Percentiles rank a stretch among this genome's conserved stretches.
Conservation (phyloP, 179 eudicot genomes). For the Beta lomatogona region DNA sequence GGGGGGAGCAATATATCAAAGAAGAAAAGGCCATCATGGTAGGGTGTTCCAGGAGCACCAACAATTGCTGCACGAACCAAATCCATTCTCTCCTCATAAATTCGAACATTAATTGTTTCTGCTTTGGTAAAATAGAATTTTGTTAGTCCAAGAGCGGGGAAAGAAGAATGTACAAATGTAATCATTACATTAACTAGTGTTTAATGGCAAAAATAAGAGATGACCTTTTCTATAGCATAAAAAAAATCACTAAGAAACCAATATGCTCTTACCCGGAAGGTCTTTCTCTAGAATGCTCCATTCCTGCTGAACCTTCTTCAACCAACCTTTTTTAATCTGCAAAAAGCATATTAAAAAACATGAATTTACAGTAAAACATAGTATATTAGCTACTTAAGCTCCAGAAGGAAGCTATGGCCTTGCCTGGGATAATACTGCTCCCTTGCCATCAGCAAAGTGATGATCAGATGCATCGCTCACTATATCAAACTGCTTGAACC, state of each 20-base stretch:
- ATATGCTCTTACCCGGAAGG: constrained; percentile 71
- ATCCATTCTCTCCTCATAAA: constrained; percentile 93
- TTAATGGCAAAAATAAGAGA: neutral
- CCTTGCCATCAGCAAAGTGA: constrained; percentile 72
- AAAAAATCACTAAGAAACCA: neutral
- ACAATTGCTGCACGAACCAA: constrained; percentile 76
- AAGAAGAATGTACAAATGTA: neutral
- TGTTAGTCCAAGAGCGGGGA: constrained; percentile 12
- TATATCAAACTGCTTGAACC: constrained; percentile 69
- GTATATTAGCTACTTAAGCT: neutral
- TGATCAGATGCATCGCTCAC: constrained; percentile 74
- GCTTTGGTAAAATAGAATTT: constrained; percentile 20
- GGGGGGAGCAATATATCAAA: constrained; percentile 85
- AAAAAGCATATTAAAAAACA: constrained; percentile 18
- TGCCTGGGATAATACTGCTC: constrained; percentile 56
- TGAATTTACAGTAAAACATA: neutral
- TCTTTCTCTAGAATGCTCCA: constrained; percentile 85
- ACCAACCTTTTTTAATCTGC: constrained; percentile 72
- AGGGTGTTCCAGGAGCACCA: constrained; percentile 93
- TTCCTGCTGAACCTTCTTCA: constrained; percentile 89
- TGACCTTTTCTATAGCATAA: neutral
- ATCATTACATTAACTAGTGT: neutral
- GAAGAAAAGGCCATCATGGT: constrained; percentile 88
- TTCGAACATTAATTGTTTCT: constrained; percentile 80
- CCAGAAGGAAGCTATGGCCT: constrained; percentile 16